Conservation (phyloP, 106 monocot species). For the Ottelia alismoides region DNA sequence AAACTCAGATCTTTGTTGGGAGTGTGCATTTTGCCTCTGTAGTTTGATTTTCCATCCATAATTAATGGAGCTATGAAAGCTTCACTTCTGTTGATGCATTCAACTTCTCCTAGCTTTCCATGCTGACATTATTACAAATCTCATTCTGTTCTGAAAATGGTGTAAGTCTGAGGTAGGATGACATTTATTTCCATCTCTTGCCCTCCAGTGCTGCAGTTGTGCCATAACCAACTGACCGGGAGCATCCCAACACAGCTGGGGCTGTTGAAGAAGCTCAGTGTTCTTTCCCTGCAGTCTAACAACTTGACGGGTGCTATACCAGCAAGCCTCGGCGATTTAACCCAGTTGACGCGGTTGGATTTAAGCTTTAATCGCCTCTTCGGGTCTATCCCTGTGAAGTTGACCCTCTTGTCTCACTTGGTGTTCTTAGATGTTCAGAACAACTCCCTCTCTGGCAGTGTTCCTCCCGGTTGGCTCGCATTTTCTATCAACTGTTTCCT, state of each 20-base stretch:
- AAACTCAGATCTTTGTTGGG: too few relatives aligned
- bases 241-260: slow-evolving; percentile 59
- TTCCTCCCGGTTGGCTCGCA: slow-evolving; percentile 42
- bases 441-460: slow-evolving; percentile 63
- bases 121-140: neutral
- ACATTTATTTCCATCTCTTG: neutral
- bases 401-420: slow-evolving; percentile 33
- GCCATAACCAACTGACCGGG: slow-evolving; percentile 63
- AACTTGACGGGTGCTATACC: slow-evolving; percentile 56
- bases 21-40: too few relatives aligned
- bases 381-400: slow-evolving; percentile 54
- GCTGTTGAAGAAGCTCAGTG: slow-evolving; percentile 38
- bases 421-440: slow-evolving; percentile 39
- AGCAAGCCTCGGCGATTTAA: slow-evolving; percentile 52
- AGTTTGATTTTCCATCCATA: too few relatives aligned
- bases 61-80: too few relatives aligned
- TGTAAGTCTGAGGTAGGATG: too few relatives aligned
- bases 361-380: slow-evolving; percentile 62
- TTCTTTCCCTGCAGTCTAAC: slow-evolving; percentile 59
- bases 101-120: neutral
- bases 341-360: slow-evolving; percentile 38
- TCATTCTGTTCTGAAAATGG: too few relatives aligned
- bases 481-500: neutral
- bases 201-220: slow-evolving; percentile 50
- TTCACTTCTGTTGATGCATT: too few relatives aligned